These are phyloP conservation scores for Gloeophyllum trabeum DNA, from an alignment of 768 basidiomycete species.

Conservation along the genomic window DNA sequence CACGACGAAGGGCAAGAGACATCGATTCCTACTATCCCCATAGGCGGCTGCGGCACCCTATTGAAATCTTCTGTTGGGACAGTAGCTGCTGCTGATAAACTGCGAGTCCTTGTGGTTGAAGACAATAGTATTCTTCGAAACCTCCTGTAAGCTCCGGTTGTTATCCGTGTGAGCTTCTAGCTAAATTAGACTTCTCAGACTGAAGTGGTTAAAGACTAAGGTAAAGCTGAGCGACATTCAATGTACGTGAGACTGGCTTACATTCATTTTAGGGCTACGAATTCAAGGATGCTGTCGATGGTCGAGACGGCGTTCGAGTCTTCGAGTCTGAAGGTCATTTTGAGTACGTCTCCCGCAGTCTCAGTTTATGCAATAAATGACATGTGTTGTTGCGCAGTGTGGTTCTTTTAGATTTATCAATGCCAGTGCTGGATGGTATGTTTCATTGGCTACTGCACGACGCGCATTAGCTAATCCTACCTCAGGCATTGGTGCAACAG, in stretches of 20 bases:
- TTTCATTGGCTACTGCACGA: neutral
- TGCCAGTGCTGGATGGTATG: conserved; percentile 87
- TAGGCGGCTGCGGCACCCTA: conserved; percentile 55
- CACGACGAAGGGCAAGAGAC: conserved; percentile 5
- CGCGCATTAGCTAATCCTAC: neutral
- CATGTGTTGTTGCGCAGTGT: no score
- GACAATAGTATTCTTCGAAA: conserved; percentile 82
- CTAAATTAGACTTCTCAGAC: conserved; percentile 20
- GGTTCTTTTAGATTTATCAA: conserved; percentile 81
- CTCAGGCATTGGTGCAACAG: conserved; percentile 74
- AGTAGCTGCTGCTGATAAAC: conserved; percentile 28
- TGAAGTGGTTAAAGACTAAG: conserved; percentile 61
- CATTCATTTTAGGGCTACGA: conserved; percentile 45
- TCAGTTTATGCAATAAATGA: no score
- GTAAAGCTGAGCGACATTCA: conserved; percentile 12
- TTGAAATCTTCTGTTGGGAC: conserved; percentile 56
- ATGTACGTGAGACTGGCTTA: conserved; percentile 1
- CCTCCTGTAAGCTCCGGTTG: conserved; percentile 68
- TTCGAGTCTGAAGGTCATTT: conserved; percentile 70
- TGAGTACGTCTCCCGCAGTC: conserved; percentile 58
- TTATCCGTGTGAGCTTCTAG: conserved; percentile 5
- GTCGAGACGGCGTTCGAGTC: conserved; percentile 70
- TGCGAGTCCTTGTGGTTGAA: conserved; percentile 77
- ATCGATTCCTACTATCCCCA: conserved; percentile 32
- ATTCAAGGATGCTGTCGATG: conserved; percentile 72